Evolutionary conservation across 1,284 basidiomycete genomes (phyloP).

Genomic region (Cryptococcus deneoformans): DNA sequence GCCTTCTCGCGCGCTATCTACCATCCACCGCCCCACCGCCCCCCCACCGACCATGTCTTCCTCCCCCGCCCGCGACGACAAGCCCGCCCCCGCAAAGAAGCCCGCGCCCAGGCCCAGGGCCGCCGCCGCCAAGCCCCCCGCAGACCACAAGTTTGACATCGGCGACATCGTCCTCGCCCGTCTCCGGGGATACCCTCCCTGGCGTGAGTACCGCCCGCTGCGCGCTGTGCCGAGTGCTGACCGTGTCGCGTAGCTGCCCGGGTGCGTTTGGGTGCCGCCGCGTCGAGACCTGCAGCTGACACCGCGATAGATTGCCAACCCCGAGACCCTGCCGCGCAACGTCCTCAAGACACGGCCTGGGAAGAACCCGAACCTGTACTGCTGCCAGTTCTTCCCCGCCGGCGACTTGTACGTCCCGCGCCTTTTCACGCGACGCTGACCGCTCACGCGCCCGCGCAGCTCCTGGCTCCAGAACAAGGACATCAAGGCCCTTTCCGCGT

Average conservation of each 20-base stretch:
- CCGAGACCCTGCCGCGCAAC: constrained; percentile 32
- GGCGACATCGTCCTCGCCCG: constrained; percentile 88
- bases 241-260: constrained; percentile 23
- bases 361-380: constrained; percentile 31
- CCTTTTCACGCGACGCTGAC: too few species aligned
- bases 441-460: constrained; percentile 54
- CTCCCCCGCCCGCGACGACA: background rate
- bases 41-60: too few species aligned
- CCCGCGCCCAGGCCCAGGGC: constrained; percentile 12
- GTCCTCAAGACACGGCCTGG: constrained; percentile 32
- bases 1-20: too few species aligned
- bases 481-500: constrained; percentile 69
- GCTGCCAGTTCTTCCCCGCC: constrained; percentile 51
- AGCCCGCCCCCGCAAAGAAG: constrained; percentile 10
- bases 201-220: constrained; percentile 54
- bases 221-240: constrained; percentile 6
- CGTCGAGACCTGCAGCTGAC: constrained; percentile 21
- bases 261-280: constrained; percentile 19
- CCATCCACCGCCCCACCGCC: too few species aligned
- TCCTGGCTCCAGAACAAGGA: constrained; percentile 83
- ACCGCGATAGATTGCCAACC: constrained; percentile 34
- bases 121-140: constrained; percentile 2
- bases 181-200: constrained; percentile 88
- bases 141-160: constrained; percentile 52
- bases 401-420: constrained; percentile 76